These are phyloP conservation scores for Pythium sp. DNA, from an alignment of 352 stramenopile species.

Conservation along the genomic window DNA sequence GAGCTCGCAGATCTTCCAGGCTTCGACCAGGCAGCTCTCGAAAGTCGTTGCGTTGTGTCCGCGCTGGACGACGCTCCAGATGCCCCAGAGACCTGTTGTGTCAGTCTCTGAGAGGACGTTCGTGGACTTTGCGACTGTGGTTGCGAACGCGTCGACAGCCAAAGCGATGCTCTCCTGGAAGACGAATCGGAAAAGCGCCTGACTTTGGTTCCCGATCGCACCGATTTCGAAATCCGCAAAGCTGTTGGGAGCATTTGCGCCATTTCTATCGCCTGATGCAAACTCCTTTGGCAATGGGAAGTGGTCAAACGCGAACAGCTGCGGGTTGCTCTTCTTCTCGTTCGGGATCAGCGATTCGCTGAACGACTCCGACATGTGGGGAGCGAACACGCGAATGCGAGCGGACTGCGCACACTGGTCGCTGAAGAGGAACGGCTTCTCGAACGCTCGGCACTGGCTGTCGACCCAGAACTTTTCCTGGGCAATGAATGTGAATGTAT, in stretches of 20 bases:
- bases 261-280: background rate
- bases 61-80: constrained; percentile 23
- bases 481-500: background rate
- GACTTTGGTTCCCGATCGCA: background rate
- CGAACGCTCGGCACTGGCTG: constrained; percentile 18
- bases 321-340: constrained; percentile 4
- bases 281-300: constrained; percentile 6
- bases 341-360: constrained; percentile 18
- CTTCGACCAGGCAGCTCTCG: constrained; percentile 17
- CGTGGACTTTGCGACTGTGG: background rate
- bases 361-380: constrained; percentile 20
- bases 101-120: background rate
- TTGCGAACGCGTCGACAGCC: constrained; percentile 6
- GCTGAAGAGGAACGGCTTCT: constrained; percentile 21
- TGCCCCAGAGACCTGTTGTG: constrained; percentile 7
- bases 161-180: constrained; percentile 8
- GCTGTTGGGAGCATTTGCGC: background rate
- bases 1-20: constrained; percentile 25
- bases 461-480: constrained; percentile 25
- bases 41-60: constrained; percentile 17
- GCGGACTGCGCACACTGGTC: background rate
- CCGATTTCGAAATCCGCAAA: constrained; percentile 17
- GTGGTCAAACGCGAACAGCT: constrained; percentile 23
- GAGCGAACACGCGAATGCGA: constrained; percentile 11
- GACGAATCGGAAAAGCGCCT: constrained; percentile 2